Base-by-base conservation (phyloP, 768 basidiomycete species). In the Boletus fagicola region DNA sequence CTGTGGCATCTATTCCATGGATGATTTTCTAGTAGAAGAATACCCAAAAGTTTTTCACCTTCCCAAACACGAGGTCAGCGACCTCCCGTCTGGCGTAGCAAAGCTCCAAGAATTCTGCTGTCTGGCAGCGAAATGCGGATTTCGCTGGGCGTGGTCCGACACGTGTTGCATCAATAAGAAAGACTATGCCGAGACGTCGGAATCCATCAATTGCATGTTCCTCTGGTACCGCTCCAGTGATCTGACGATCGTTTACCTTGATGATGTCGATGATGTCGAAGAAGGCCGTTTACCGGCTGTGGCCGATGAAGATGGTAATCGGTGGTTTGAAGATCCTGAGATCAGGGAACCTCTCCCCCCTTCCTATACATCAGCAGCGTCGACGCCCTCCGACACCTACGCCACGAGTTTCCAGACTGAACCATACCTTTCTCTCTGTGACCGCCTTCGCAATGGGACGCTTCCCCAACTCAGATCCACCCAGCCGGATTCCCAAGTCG, bases 101-200 rank as follows among this genome's bases (percentile, higher is more conserved):
- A 69, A 72, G 44, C 68, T 70, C 22, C 70, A 72, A 18, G 63
- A 72, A 13, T 72, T 66, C 31, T 70, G 70, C 40, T 72, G 68
- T 26, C 16, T 57, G 8, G 63, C 63, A 6, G 70, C 68, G 1
- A 70, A 63, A 44, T 72, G 66, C 28, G 69, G 70, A 2, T 70
- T 52, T 50, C 68, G 69, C n/a, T 70, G 70, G 70, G 68, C 65
- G 5, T 70, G 68, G 68, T 46, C 61, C 4, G 68, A 70, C 31
- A 72, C 70, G 10, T 70, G 68, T 45, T 70, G 68, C 13, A 70
- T 70, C 26, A 56, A 70, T 38, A 64, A 72, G 31, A 49, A 48
- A 49, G 58, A 62, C 35, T 65, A 58, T 30, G 61, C 65, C 0
- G 68, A 70, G 49, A 61, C 48, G 30, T 64, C 68, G 4, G 70